Evolutionary conservation across 139 green algal genomes (phyloP).

Genomic region (Chlamydomonas schloesseri): DNA sequence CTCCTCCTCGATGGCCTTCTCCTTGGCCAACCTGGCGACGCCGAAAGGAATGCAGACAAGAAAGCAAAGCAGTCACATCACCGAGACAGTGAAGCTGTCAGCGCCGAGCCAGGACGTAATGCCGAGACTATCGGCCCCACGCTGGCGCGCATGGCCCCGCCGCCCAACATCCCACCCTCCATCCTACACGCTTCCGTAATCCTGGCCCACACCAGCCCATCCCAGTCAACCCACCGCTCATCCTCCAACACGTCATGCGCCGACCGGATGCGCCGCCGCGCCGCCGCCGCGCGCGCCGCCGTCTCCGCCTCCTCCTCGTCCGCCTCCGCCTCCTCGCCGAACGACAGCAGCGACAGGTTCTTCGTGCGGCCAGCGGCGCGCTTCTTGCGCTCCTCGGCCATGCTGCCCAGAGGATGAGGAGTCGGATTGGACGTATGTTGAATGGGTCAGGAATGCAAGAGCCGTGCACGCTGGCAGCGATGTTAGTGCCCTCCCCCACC

Average conservation of each 20-base stretch:
- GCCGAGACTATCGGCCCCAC: no score
- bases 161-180: no score
- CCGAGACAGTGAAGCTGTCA: no score
- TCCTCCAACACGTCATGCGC: conserved; percentile 78
- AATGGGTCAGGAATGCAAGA: no score
- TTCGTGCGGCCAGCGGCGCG: conserved; percentile 63
- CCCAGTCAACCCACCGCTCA: not conserved
- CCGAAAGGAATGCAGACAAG: no score
- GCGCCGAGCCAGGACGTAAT: no score
- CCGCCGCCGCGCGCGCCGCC: conserved; percentile 38
- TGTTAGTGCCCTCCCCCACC: no score
- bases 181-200: no score
- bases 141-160: no score
- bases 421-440: not conserved
- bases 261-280: conserved; percentile 64
- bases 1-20: conserved; percentile 34
- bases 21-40: conserved; percentile 17
- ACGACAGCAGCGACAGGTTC: conserved; percentile 91
- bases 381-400: conserved; percentile 48
- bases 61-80: no score
- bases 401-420: not conserved
- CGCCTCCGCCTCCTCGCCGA: conserved; percentile 82
- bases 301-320: conserved; percentile 58
- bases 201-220: no score
- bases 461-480: no score